Evolutionary conservation across 331 rosid species (phyloP), one percentile per base, ranked within the genome.

Genomic region (Ulmus americana): DNA sequence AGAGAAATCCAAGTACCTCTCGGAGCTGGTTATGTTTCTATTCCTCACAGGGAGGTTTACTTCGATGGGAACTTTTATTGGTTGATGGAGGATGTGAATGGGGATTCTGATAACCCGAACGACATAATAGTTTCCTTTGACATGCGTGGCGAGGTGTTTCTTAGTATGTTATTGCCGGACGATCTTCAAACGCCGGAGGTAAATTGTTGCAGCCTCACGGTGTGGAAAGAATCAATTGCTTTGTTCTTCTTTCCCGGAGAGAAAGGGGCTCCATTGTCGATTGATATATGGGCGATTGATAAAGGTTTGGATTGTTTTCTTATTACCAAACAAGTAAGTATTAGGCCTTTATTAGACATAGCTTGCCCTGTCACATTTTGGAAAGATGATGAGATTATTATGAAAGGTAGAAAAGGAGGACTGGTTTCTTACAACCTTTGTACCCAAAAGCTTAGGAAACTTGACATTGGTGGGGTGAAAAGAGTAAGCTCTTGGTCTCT

Each of bases 141-240:
- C 11, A 28, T 56, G 61, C 20, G 16, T 38, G 10, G 3, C 4
- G 61, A 28, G 22, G 46, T 39, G 15, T 59, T 59, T 39, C 35
- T 39, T n/a, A 5, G 5, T 0, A 59, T 59, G 6, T 22, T 3
- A 39, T 2, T 59, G 10, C 38, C 28, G n/a, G 13, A 4, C 1
- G 39, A 16, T 11, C 10, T 53, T n/a, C 39, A 53, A 8, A 20
- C 12, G 10, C 7, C 9, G 8, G 57, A 52, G 9, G 10, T 52
- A 14, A 14, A 28, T 28, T 28, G 38, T 7, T 14, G 5, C 35
- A 40, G 13, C 28, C 11, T 59, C 7, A 12, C 48, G 6, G 20
- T n/a, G 8, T 59, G 64, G 64, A 59, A 59, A 13, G 39, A 59
- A 59, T 59, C 49, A 6, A 11, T 58, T 39, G 47, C 46, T 12